Percentiles rank a stretch among this genome's conserved stretches.
Evolutionary conservation across 805 yeast genomes (phyloP).

Genomic region (Candida sakaeoensis): DNA sequence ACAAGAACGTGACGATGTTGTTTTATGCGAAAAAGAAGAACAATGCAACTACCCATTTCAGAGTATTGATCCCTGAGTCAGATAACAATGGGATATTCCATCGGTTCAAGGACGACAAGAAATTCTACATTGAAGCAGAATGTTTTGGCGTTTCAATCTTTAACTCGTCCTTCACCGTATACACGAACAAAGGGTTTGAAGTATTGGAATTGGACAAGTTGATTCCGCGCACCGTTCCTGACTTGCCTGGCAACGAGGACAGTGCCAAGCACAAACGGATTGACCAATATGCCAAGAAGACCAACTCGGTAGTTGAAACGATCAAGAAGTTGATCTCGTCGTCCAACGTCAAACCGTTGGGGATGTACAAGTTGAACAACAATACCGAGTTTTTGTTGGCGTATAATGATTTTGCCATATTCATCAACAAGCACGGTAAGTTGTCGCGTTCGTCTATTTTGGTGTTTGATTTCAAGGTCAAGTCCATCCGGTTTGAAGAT

Average conservation of each 20-base stretch:
- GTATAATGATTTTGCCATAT: slow-evolving; percentile 68
- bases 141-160: slow-evolving; percentile 59
- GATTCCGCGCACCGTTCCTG: slow-evolving; percentile 58
- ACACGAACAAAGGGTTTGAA: slow-evolving; percentile 65
- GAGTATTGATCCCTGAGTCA: slow-evolving; percentile 53
- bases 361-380: slow-evolving; percentile 59
- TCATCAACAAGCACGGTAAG: slow-evolving; percentile 56
- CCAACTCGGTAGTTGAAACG: slow-evolving; percentile 22
- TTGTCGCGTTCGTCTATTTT: slow-evolving; percentile 43
- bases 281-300: slow-evolving; percentile 27
- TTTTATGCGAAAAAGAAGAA: slow-evolving; percentile 54
- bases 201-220: slow-evolving; percentile 57
- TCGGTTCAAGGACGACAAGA: slow-evolving; percentile 35
- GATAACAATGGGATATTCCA: slow-evolving; percentile 50
- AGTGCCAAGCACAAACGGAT: slow-evolving; percentile 17
- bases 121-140: slow-evolving; percentile 52
- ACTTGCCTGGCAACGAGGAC: slow-evolving; percentile 27
- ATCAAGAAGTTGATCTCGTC: slow-evolving; percentile 39
- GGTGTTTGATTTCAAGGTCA: slow-evolving; percentile 40
- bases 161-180: slow-evolving; percentile 63
- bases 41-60: slow-evolving; percentile 46
- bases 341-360: slow-evolving; percentile 49
- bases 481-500: slow-evolving; percentile 28
- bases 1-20: slow-evolving; percentile 57
- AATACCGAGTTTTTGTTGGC: slow-evolving; percentile 55